phyloP scores from a whole-genome alignment of 331 rosid genomes.

The Dryas integrifolia region DNA sequence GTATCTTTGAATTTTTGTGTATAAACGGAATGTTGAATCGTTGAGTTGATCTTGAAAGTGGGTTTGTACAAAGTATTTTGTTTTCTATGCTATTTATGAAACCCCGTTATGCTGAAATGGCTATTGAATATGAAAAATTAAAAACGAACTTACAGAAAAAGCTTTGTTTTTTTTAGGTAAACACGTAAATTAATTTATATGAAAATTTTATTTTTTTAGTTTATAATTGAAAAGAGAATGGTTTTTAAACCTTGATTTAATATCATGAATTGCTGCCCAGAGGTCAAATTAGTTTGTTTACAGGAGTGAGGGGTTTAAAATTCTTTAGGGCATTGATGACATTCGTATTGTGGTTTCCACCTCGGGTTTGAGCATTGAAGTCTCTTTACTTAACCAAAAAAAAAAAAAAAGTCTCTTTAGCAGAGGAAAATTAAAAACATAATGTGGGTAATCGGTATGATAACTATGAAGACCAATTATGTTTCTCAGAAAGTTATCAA shows the following conservation, averaged over 20 bases:
- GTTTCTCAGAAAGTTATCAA: not conserved
- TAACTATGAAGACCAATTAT: not conserved
- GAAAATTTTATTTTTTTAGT: not conserved
- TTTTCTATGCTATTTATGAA: not conserved
- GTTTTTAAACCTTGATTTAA: not conserved
- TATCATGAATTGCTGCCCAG: not conserved
- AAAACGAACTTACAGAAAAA: not conserved
- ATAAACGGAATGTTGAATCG: not conserved
- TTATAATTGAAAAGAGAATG: not conserved
- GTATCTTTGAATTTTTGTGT: not conserved
- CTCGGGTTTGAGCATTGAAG: not conserved
- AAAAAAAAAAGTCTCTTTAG: not conserved
- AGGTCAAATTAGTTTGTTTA: not conserved
- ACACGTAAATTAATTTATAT: not conserved
- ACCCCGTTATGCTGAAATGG: not conserved
- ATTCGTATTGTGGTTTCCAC: not conserved
- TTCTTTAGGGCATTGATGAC: not conserved
- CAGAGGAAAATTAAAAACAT: not conserved
- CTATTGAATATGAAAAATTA: not conserved
- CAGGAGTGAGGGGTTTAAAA: not conserved
- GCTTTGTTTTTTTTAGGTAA: too few species aligned
- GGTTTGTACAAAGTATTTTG: not conserved
- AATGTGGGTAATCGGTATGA: not conserved
- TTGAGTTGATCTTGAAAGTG: not conserved
- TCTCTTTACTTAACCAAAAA: too few species aligned